These are phyloP conservation scores for Iris pallida DNA, from an alignment of 116 monocot species.

Conservation along the genomic window DNA sequence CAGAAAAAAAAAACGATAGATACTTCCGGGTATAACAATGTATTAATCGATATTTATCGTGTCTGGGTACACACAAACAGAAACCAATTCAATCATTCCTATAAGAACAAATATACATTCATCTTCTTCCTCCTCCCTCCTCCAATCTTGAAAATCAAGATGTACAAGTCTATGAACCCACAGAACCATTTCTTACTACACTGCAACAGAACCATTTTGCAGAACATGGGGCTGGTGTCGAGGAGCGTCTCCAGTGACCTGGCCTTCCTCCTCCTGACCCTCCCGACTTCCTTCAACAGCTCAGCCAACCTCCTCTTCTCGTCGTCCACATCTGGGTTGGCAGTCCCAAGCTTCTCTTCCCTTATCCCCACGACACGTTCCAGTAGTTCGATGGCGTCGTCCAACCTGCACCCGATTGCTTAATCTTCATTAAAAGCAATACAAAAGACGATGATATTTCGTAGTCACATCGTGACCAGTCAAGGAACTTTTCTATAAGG, in stretches of 20 bases:
- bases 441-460: background rate
- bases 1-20: too few species aligned
- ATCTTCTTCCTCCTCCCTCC: background rate
- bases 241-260: conserved; percentile 53
- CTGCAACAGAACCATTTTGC: conserved; percentile 24
- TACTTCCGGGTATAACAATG: too few species aligned
- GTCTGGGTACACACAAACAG: background rate
- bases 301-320: conserved; percentile 70
- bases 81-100: conserved; percentile 6
- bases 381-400: conserved; percentile 57
- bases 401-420: conserved; percentile 32
- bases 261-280: conserved; percentile 51
- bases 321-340: conserved; percentile 68
- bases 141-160: background rate
- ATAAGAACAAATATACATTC: conserved; percentile 16
- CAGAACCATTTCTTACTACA: background rate
- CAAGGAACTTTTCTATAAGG: too few species aligned
- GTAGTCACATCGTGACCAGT: too few species aligned
- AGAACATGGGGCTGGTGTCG: conserved; percentile 29
- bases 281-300: conserved; percentile 67
- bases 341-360: conserved; percentile 72
- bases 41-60: too few species aligned
- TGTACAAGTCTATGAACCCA: background rate
- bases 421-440: background rate
- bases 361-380: conserved; percentile 53